Percentiles rank a stretch among this genome's conserved stretches.
Evolutionary conservation across 176 grass and related monocot species (phyloP).

Genomic region (Oryza glaberrima): DNA sequence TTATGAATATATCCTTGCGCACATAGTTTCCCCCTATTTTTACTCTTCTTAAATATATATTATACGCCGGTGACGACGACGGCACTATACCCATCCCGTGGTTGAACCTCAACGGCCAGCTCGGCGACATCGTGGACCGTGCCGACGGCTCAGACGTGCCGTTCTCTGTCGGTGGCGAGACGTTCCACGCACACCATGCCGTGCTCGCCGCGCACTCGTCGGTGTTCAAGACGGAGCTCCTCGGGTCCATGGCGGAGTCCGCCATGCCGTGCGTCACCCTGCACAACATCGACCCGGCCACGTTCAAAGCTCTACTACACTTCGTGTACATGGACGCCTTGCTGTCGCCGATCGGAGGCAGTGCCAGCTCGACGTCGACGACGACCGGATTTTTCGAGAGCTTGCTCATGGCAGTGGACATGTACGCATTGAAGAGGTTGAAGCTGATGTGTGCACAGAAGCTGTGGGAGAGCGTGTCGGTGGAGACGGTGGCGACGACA

Average conservation of each 20-base stretch:
- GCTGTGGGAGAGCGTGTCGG: slow-evolving; percentile 28
- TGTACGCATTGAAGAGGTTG: slow-evolving; percentile 48
- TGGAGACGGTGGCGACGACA: slow-evolving; percentile 27
- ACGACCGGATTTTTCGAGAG: not conserved
- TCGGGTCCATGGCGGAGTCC: slow-evolving; percentile 22
- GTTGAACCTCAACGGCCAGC: not conserved
- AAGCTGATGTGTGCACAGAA: slow-evolving; percentile 53
- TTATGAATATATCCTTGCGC: too few species aligned
- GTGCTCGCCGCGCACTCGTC: slow-evolving; percentile 39
- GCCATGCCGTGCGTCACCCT: not conserved
- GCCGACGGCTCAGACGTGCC: not conserved
- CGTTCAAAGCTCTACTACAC: not conserved
- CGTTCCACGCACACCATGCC: slow-evolving; percentile 33
- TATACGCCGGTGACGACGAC: too few species aligned
- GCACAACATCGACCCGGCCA: not conserved
- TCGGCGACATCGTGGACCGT: slow-evolving; percentile 4
- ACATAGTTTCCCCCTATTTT: too few species aligned
- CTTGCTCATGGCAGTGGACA: slow-evolving; percentile 43
- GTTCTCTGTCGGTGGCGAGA: slow-evolving; percentile 39
- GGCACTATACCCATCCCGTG: not conserved
- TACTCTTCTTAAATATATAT: too few species aligned
- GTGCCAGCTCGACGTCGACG: not conserved
- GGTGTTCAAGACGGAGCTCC: slow-evolving; percentile 45
- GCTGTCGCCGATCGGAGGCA: too few species aligned
- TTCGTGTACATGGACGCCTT: not conserved